Base-by-base conservation (phyloP, 169 alveolate species). In the Ichthyophthirius multifiliis region DNA sequence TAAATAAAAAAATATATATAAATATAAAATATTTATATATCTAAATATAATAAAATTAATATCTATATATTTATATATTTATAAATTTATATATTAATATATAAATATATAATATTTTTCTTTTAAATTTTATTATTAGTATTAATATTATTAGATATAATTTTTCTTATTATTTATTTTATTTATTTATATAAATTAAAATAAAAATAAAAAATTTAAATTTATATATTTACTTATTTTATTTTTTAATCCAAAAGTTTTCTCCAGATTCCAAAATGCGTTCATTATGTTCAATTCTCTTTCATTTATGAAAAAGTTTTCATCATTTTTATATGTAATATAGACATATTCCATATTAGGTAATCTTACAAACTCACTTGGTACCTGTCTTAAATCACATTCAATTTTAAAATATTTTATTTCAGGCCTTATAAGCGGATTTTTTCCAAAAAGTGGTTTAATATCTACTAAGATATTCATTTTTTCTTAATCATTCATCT, bases 261-360 rank as follows among this genome's bases (percentile, higher is more conserved):
- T 79, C 23, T 86, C 91, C 4, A 89, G 65, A 27, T 86, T 86
- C 23, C 81, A 65, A 12, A 77, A 55, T 48, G 83, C 83, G 27
- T 81, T 84, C 27, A 89, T 62, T 6, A 85, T 75, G n/a, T 75
- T 44, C 15, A 89, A 48, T 45, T 89, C 94, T 75, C 94, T 75
- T 65, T 86, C 94, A 18, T 78, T 80, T 30, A 83, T 35, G 41
- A 81, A 78, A 27, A 85, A 62, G 7, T 74, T 47, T 43, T 89
- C 86, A 46, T 89, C 94, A 34, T 89, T 83, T 71, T 89, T 89
- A 32, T 85, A 86, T 65, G 92, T 86, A 0, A 89, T 9, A 65
- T 63, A 89, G 7, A 89, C 90, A 78, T 86, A 89, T 48, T 89
- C 94, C 73, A 89, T 75, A 37, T 85, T 83, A 0, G 92, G 94